Evolutionary conservation across 2,329 filamentous ascomycete species (phyloP).

Genomic region (Alternaria arborescens): DNA sequence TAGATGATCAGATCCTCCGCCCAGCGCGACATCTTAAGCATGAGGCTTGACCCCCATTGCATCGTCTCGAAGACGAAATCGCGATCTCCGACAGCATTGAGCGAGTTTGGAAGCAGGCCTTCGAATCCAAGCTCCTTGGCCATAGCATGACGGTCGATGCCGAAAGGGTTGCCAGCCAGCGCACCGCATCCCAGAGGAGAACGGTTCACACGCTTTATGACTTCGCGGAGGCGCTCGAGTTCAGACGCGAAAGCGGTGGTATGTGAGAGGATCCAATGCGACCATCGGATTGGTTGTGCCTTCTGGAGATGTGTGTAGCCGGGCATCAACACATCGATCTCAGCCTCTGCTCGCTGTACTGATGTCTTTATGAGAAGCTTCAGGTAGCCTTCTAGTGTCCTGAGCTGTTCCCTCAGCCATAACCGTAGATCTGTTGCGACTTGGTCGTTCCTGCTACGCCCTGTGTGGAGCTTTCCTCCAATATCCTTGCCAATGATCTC

Average conservation of each 20-base stretch:
- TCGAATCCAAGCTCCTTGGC: constrained; percentile 83
- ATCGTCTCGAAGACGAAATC: constrained; percentile 86
- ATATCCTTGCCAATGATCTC: constrained; percentile 88
- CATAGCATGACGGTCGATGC: constrained; percentile 80
- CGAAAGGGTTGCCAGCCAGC: constrained; percentile 82
- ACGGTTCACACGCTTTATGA: constrained; percentile 76
- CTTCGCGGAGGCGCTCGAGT: constrained; percentile 77
- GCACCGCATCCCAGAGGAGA: constrained; percentile 77
- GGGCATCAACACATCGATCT: constrained; percentile 83
- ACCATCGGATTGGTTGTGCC: constrained; percentile 81
- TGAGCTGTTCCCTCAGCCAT: constrained; percentile 81
- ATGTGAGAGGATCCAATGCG: constrained; percentile 81
- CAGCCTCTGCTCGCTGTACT: constrained; percentile 72
- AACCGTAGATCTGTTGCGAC: constrained; percentile 89
- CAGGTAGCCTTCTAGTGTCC: constrained; percentile 73
- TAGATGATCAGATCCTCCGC: constrained; percentile 89
- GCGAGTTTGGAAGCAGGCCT: constrained; percentile 76
- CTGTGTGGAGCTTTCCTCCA: constrained; percentile 89
- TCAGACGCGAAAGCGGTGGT: constrained; percentile 76
- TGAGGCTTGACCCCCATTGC: constrained; percentile 80
- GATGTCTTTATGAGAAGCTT: constrained; percentile 74
- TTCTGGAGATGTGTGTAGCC: constrained; percentile 89
- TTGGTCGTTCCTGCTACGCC: constrained; percentile 87
- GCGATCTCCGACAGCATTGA: constrained; percentile 77
- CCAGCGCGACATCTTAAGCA: constrained; percentile 82